Evolutionary conservation across 2,329 filamentous ascomycete genomes (phyloP).

Genomic region (Pseudopithomyces chartarum): DNA sequence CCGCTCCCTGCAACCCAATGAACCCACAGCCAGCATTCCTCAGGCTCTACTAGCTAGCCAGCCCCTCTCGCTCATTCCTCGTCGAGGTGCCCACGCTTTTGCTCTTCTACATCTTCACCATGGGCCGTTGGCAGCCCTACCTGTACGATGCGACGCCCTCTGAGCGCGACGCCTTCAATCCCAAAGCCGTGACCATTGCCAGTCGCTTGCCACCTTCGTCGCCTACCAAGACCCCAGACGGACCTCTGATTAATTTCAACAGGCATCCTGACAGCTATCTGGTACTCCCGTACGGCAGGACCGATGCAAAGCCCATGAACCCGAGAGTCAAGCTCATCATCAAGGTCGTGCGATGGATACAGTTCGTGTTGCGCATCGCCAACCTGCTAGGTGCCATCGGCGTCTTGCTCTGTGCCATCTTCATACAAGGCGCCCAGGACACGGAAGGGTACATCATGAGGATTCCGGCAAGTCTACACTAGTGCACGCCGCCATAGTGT

Average conservation of each 20-base stretch:
- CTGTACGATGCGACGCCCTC: constrained; percentile 65
- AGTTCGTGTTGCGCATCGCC: constrained; percentile 70
- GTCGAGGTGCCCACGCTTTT: constrained; percentile 33
- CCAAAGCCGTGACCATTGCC: constrained; percentile 81
- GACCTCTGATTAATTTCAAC: constrained; percentile 82
- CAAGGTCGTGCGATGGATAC: constrained; percentile 69
- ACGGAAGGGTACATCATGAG: constrained; percentile 76
- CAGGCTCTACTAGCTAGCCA: constrained; percentile 42
- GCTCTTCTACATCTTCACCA: constrained; percentile 34
- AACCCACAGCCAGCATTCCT: constrained; percentile 36
- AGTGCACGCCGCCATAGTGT: too few species aligned
- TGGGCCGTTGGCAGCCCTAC: constrained; percentile 66
- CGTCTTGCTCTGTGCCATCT: constrained; percentile 74
- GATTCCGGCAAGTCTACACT: constrained; percentile 66
- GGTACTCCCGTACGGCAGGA: constrained; percentile 66
- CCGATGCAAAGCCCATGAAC: constrained; percentile 69
- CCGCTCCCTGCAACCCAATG: constrained; percentile 30
- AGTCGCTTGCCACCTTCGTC: constrained; percentile 69
- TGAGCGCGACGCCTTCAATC: constrained; percentile 72
- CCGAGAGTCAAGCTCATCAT: constrained; percentile 72
- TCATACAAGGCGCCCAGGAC: constrained; percentile 70
- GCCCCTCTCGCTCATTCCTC: constrained; percentile 33
- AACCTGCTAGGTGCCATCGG: constrained; percentile 73
- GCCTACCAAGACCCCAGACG: constrained; percentile 68
- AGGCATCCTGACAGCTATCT: constrained; percentile 79